Evolutionary conservation across 2,329 filamentous ascomycete species (phyloP).

Genomic region (Bipolaris bicolor): DNA sequence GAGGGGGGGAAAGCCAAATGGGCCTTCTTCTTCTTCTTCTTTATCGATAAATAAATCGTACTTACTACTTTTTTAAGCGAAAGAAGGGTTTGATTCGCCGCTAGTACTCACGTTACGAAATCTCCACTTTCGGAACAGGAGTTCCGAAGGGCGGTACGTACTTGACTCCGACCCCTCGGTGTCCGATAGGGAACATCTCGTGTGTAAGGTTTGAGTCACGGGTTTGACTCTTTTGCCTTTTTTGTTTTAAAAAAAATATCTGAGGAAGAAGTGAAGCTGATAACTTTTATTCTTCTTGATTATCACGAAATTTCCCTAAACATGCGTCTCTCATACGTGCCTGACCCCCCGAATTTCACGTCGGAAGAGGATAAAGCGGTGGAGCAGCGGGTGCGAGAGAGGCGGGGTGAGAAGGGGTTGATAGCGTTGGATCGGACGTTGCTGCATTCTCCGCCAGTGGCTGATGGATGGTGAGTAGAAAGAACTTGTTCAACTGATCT

Average conservation of each 20-base stretch:
- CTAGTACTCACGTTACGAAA: background rate
- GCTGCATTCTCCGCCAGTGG: slow-evolving; percentile 61
- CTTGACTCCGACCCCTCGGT: background rate
- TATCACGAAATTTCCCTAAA: background rate
- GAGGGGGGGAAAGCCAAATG: background rate
- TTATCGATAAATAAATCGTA: slow-evolving; percentile 9
- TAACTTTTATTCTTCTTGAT: no score
- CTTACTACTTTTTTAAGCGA: slow-evolving; percentile 9
- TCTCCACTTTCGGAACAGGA: slow-evolving; percentile 8
- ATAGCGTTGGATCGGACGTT: slow-evolving; percentile 61
- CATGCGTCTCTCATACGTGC: slow-evolving; percentile 63
- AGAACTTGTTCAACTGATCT: background rate
- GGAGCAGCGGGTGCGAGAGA: slow-evolving; percentile 58
- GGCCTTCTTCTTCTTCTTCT: background rate
- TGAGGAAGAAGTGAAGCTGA: no score
- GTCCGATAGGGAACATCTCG: background rate
- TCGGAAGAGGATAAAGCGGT: slow-evolving; percentile 58
- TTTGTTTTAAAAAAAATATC: no score
- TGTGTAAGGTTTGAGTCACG: background rate
- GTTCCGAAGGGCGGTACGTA: slow-evolving; percentile 13
- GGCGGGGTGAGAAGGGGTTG: slow-evolving; percentile 57
- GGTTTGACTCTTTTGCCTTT: background rate
- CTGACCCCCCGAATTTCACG: slow-evolving; percentile 56
- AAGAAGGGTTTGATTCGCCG: background rate
- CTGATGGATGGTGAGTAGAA: slow-evolving; percentile 58